These are phyloP conservation scores for Microbotryum saponariae DNA, from an alignment of 1,284 basidiomycete species.

Conservation along the genomic window DNA sequence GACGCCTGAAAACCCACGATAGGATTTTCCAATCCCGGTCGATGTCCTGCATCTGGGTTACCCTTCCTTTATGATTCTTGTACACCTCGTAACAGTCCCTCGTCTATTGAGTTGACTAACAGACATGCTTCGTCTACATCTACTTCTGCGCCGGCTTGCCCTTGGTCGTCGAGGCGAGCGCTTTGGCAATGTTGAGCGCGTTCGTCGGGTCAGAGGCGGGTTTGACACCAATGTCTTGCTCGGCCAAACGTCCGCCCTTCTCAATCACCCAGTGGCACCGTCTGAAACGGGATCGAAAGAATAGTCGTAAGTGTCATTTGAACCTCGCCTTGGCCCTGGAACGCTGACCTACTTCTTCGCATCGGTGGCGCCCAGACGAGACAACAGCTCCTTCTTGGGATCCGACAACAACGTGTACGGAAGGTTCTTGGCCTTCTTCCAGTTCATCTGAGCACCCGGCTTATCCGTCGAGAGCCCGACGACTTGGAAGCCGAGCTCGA, in stretches of 20 bases:
- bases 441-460: constrained; percentile 59
- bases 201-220: constrained; percentile 52
- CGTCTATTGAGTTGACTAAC: no score
- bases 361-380: constrained; percentile 68
- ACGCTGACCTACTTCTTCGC: constrained; percentile 46
- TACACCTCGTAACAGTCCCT: no score
- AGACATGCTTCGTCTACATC: no score
- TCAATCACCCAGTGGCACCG: constrained; percentile 85
- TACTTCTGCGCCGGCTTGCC: no score
- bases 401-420: constrained; percentile 82
- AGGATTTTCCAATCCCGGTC: no score
- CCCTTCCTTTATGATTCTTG: no score
- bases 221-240: constrained; percentile 73
- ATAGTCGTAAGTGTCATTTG: not conserved
- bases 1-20: no score
- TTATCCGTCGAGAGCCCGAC: constrained; percentile 80
- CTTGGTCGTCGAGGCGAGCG: no score
- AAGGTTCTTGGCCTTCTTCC: constrained; percentile 57
- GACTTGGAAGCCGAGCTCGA: constrained; percentile 59
- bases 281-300: constrained; percentile 1
- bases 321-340: not conserved
- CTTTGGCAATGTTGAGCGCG: constrained; percentile 18
- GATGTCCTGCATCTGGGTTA: no score
- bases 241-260: constrained; percentile 74
- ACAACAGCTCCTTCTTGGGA: constrained; percentile 69